phyloP scores from a whole-genome alignment of 495 filamentous ascomycete species.

The Astrothelium subdiscretum region DNA sequence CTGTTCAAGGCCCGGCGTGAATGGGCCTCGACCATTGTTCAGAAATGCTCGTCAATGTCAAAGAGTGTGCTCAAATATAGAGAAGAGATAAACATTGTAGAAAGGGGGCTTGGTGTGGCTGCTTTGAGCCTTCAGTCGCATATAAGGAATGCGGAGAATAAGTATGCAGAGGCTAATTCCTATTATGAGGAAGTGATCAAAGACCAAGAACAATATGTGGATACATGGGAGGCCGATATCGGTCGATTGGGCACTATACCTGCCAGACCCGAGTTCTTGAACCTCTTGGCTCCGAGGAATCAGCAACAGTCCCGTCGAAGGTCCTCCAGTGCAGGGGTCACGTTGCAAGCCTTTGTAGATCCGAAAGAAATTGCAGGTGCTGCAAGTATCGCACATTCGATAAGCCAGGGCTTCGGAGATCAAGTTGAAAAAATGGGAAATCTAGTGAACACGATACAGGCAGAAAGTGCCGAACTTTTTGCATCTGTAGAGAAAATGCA shows the following conservation, averaged over 20 bases:
- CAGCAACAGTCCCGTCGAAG: constrained; percentile 5
- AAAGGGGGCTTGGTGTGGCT: constrained; percentile 61
- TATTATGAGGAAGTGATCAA: constrained; percentile 61
- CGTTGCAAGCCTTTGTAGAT: constrained; percentile 64
- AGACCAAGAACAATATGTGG: constrained; percentile 54
- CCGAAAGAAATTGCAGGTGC: constrained; percentile 52
- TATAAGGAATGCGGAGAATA: constrained; percentile 60
- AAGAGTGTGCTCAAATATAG: constrained; percentile 41
- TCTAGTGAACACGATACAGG: constrained; percentile 39
- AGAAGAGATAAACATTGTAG: constrained; percentile 57
- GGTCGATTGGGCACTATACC: constrained; percentile 50
- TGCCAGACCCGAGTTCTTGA: constrained; percentile 44
- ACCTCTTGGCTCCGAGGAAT: constrained; percentile 26
- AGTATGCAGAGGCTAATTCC: constrained; percentile 56
- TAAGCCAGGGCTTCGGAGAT: constrained; percentile 41
- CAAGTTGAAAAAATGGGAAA: constrained; percentile 41
- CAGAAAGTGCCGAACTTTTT: constrained; percentile 41
- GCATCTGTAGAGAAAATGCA: constrained; percentile 27
- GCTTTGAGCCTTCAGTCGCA: constrained; percentile 72
- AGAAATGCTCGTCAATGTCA: constrained; percentile 50
- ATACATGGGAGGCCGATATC: constrained; percentile 58
- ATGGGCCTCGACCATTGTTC: constrained; percentile 63
- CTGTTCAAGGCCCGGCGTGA: constrained; percentile 59
- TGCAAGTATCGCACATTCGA: constrained; percentile 28
- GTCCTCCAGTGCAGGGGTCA: constrained; percentile 21